Base-by-base conservation (phyloP, 2,329 filamentous ascomycete species). In the Arthroderma sp. region DNA sequence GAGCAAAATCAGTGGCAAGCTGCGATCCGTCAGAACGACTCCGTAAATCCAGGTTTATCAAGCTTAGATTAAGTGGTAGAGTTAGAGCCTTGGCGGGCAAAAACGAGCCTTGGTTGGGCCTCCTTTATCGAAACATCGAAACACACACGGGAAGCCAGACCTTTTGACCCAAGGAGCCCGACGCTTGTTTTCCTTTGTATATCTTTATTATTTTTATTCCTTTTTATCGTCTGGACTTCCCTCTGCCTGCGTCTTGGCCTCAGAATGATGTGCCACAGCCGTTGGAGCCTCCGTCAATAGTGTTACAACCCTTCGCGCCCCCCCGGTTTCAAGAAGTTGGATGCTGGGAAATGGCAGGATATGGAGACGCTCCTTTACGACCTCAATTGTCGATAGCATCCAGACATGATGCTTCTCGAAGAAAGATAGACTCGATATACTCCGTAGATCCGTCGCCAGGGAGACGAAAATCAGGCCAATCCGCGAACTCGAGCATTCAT, bases 391-490 rank as follows among this genome's bases (percentile, higher is more conserved):
- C 44, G 38, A 33, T 42, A 11, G 31, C 43, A 10, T 40, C 30
- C 29, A 39, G 15, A 22, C 15, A 22, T 22, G 15, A 22, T 22
- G 2, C 15, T 22, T 22, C 15, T 22, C 15, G 15, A 22, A 22
- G 15, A 22, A 22, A 22, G 15, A 22, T 22, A 22, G 15, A 22
- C 15, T 22, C 15, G 15, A 22, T 22, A 22, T 22, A 22, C 3
- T 22, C 15, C 15, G 15, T 47, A 4, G 51, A 50, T 38, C 36
- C 44, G 22, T 44, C 51, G 39, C 42, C 45, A 29, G 31, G 36
- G 11, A 45, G 47, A 33, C 45, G 45, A 30, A 50, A 46, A 38
- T 52, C 50, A n/a, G 47, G 46, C 6, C 49, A 46, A 11, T 52
- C 50, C 2, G 43, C 48, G 11, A 40, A n/a, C 9, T 46, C 47